phyloP scores from a whole-genome alignment of 805 yeast species.

The Starmerella bombicola region DNA sequence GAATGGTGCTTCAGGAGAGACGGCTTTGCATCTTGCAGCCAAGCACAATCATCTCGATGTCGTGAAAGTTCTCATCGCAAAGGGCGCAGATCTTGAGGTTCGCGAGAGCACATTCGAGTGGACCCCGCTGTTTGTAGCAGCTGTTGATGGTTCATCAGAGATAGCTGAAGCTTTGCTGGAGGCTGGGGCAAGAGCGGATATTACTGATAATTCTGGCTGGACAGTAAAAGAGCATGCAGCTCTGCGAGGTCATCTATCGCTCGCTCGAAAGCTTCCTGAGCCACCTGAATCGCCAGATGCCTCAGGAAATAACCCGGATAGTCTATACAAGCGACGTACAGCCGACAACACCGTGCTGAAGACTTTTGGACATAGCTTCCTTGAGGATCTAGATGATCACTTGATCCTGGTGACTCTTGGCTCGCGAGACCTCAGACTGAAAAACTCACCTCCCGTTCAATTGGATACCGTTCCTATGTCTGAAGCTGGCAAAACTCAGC shows the following conservation, averaged over 20 bases:
- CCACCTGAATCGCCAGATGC: constrained; percentile 9
- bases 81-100: constrained; percentile 61
- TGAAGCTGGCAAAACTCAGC: constrained; percentile 64
- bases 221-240: constrained; percentile 95
- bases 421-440: constrained; percentile 61
- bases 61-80: constrained; percentile 44
- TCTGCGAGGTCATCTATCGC: constrained; percentile 67
- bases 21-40: constrained; percentile 72
- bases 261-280: constrained; percentile 44
- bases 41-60: constrained; percentile 45
- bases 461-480: constrained; percentile 64
- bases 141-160: constrained; percentile 62
- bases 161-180: constrained; percentile 45
- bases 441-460: constrained; percentile 43
- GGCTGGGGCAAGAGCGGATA: constrained; percentile 41
- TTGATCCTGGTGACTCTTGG: constrained; percentile 76
- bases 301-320: background rate
- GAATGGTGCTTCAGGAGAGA: constrained; percentile 39
- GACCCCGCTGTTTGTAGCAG: constrained; percentile 87
- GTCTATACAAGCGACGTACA: constrained; percentile 5
- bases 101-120: constrained; percentile 75
- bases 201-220: constrained; percentile 82
- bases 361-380: constrained; percentile 73
- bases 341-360: constrained; percentile 44
- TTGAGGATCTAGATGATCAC: constrained; percentile 46